These are phyloP conservation scores for Syzygium jambos DNA, from an alignment of 345 rosid genomes.

Conservation along the genomic window DNA sequence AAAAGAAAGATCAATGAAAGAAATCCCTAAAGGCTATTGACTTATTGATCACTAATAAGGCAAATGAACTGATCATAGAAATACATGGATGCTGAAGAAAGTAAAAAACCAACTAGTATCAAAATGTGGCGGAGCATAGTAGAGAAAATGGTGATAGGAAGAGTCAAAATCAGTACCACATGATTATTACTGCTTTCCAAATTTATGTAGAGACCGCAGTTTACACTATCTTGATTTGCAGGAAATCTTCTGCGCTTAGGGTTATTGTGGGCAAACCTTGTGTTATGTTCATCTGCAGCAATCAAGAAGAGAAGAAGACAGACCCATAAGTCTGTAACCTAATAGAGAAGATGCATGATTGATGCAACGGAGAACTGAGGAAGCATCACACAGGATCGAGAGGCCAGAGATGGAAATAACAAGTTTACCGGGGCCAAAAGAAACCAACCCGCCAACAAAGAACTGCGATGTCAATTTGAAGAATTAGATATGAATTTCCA, in stretches of 20 bases:
- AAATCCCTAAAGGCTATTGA: background rate
- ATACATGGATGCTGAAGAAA: background rate
- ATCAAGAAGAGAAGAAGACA: background rate
- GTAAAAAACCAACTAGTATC: background rate
- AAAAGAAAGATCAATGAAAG: background rate
- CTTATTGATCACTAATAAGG: background rate
- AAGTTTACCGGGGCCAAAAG: background rate
- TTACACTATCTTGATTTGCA: conserved; percentile 13
- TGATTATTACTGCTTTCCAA: conserved; percentile 37
- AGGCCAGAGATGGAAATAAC: background rate
- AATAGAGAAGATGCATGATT: background rate
- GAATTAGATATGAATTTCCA: background rate
- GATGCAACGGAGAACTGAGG: background rate
- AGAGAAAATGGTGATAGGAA: background rate
- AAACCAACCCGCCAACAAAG: background rate
- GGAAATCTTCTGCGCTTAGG: conserved; percentile 38
- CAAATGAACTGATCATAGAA: background rate
- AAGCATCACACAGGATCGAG: background rate
- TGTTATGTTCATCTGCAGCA: conserved; percentile 12
- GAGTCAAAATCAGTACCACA: conserved; percentile 14
- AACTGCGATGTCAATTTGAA: background rate
- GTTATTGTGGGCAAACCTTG: conserved; percentile 14
- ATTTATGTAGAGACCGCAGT: conserved; percentile 34
- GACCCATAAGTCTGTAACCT: background rate
- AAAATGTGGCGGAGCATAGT: background rate